Conservation (phyloP, 768 basidiomycete genomes). For the button mushroom (Agaricus bisporus) region DNA sequence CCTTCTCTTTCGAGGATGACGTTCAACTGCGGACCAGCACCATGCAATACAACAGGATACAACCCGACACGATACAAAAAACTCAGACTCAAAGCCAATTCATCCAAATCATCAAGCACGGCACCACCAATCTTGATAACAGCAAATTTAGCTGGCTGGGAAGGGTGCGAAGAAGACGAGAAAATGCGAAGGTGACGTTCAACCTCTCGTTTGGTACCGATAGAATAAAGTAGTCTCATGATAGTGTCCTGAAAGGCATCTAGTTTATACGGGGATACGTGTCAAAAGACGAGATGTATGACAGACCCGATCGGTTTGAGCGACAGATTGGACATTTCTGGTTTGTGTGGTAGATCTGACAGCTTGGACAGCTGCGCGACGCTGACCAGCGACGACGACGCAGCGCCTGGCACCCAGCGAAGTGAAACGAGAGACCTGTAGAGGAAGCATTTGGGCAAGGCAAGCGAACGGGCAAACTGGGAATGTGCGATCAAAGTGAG, state of each 20-base stretch:
- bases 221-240: constrained; percentile 91
- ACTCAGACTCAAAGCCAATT: constrained; percentile 90
- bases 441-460: not conserved
- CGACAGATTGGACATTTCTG: constrained; percentile 51
- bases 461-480: not conserved
- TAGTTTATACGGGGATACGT: constrained; percentile 36
- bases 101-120: constrained; percentile 86
- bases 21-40: constrained; percentile 93
- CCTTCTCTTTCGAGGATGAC: constrained; percentile 90
- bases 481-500: not conserved
- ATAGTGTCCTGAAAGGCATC: constrained; percentile 81
- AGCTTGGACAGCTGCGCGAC: constrained; percentile 37
- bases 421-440: not conserved
- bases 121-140: constrained; percentile 99
- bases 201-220: constrained; percentile 96
- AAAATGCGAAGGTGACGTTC: constrained; percentile 98
- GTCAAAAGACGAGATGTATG: not conserved
- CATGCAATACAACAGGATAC: constrained; percentile 97
- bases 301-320: constrained; percentile 71
- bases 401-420: constrained; percentile 16
- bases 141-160: constrained; percentile 90
- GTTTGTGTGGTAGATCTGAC: constrained; percentile 30
- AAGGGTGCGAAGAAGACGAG: constrained; percentile 84
- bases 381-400: constrained; percentile 41
- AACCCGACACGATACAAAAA: constrained; percentile 96